A percentile compares a stretch with the other conserved stretches of the same genome.
Evolutionary conservation across 345 rosid species (phyloP).

Genomic region (Lumnitzera racemosa): DNA sequence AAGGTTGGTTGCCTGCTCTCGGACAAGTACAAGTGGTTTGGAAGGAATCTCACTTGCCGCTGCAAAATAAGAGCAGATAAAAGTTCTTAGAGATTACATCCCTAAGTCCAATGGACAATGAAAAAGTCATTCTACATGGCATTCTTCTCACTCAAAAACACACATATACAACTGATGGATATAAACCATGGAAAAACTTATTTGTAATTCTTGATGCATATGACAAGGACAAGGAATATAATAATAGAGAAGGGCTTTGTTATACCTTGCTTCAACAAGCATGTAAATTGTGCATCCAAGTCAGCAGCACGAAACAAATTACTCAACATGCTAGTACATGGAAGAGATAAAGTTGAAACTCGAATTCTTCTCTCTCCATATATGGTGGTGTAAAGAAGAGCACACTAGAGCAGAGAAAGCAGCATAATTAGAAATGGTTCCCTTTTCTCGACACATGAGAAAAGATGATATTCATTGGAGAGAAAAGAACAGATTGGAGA

Average conservation of each 20-base stretch:
- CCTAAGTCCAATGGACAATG: too few relatives aligned
- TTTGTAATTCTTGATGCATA: neutral
- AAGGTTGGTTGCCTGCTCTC: conserved; percentile 66
- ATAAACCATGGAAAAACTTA: neutral
- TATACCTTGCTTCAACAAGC: conserved; percentile 94
- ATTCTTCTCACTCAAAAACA: neutral
- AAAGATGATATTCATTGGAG: neutral
- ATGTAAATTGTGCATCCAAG: conserved; percentile 88
- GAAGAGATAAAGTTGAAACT: conserved; percentile 76
- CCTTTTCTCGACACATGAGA: neutral
- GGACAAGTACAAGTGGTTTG: conserved; percentile 47
- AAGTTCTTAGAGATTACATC: too few relatives aligned
- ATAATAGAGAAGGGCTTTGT: neutral
- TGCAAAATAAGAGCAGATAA: conserved; percentile 9
- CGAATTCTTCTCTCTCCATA: conserved; percentile 97
- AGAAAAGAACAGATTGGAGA: neutral
- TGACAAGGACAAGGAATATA: neutral
- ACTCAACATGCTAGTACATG: conserved; percentile 84
- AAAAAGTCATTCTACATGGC: too few relatives aligned
- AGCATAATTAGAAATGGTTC: conserved; percentile 7
- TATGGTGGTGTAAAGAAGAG: conserved; percentile 85
- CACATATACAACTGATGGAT: neutral
- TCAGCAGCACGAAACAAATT: conserved; percentile 92
- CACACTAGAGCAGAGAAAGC: conserved; percentile 58
- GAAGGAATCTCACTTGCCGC: conserved; percentile 76